These are phyloP conservation scores for Fusarium foetens DNA, from an alignment of 2,329 filamentous ascomycete species.

Conservation along the genomic window DNA sequence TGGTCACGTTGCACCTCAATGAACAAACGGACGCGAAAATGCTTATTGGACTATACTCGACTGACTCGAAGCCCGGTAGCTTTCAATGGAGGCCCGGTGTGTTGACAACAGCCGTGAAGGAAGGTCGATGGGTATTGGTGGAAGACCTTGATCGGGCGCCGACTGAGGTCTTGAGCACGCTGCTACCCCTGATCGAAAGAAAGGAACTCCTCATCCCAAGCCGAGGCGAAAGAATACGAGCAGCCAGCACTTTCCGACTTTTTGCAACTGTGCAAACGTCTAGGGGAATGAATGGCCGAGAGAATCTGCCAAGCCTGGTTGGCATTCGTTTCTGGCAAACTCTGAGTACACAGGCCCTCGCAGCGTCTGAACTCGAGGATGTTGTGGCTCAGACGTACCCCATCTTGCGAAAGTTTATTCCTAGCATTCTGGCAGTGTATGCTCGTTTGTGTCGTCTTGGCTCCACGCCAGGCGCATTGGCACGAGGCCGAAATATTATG, in stretches of 20 bases:
- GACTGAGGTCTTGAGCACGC: constrained; percentile 91
- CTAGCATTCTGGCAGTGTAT: constrained; percentile 69
- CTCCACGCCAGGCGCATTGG: constrained; percentile 53
- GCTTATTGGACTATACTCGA: constrained; percentile 93
- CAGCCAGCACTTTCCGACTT: constrained; percentile 86
- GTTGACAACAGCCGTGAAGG: constrained; percentile 89
- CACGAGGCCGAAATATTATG: constrained; percentile 55
- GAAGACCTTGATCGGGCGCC: constrained; percentile 96
- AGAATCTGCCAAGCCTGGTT: constrained; percentile 78
- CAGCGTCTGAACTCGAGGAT: constrained; percentile 75
- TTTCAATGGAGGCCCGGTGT: constrained; percentile 95
- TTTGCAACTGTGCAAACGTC: constrained; percentile 90
- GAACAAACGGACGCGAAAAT: constrained; percentile 99
- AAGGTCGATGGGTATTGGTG: constrained; percentile 96
- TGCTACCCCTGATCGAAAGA: constrained; percentile 91
- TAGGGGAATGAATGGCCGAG: constrained; percentile 72
- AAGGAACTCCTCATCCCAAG: constrained; percentile 92
- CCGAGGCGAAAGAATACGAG: constrained; percentile 85
- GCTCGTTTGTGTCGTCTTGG: constrained; percentile 62
- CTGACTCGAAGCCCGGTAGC: constrained; percentile 84
- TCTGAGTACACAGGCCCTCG: constrained; percentile 74
- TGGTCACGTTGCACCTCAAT: constrained; percentile 96
- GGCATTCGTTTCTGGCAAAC: constrained; percentile 88
- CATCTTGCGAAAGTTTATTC: constrained; percentile 70
- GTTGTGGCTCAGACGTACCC: constrained; percentile 79